Evolutionary conservation across 345 rosid species (phyloP).

Genomic region (Citrus hindsii): DNA sequence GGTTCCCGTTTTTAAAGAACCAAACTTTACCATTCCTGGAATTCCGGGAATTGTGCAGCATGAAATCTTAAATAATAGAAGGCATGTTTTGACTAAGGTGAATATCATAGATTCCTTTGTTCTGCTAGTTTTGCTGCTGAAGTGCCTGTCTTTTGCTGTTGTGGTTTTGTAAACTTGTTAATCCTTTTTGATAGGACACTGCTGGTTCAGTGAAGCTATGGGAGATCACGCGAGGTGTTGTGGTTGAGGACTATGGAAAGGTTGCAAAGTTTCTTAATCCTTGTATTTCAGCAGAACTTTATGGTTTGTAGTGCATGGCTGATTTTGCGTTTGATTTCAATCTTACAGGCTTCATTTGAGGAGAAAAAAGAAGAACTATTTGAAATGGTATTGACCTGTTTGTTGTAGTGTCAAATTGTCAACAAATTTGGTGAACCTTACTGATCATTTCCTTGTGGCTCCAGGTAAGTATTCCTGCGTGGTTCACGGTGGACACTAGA

Average conservation of each 20-base stretch:
- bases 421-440: slow-evolving; percentile 12
- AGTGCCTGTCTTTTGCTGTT: background rate
- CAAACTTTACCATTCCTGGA: slow-evolving; percentile 72
- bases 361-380: slow-evolving; percentile 88
- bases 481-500: slow-evolving; percentile 94
- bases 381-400: slow-evolving; percentile 68
- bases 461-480: slow-evolving; percentile 97
- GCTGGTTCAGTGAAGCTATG: slow-evolving; percentile 93
- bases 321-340: slow-evolving; percentile 9
- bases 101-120: slow-evolving; percentile 7
- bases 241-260: slow-evolving; percentile 90
- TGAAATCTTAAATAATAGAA: slow-evolving; percentile 91
- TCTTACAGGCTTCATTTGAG: slow-evolving; percentile 73
- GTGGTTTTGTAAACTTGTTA: slow-evolving; percentile 17
- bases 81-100: slow-evolving; percentile 98
- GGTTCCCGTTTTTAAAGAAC: slow-evolving; percentile 85
- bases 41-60: slow-evolving; percentile 90
- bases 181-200: slow-evolving; percentile 58
- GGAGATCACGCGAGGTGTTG: slow-evolving; percentile 89
- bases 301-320: background rate
- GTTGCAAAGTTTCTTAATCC: slow-evolving; percentile 22
- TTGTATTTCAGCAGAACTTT: background rate
- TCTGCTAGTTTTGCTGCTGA: slow-evolving; percentile 9
- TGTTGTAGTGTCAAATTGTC: background rate
- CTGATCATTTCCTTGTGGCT: slow-evolving; percentile 17